Percentiles rank a stretch among this genome's conserved stretches.
Evolutionary conservation across 176 grass and related monocot genomes (phyloP).

Genomic region (Lolium rigidum): DNA sequence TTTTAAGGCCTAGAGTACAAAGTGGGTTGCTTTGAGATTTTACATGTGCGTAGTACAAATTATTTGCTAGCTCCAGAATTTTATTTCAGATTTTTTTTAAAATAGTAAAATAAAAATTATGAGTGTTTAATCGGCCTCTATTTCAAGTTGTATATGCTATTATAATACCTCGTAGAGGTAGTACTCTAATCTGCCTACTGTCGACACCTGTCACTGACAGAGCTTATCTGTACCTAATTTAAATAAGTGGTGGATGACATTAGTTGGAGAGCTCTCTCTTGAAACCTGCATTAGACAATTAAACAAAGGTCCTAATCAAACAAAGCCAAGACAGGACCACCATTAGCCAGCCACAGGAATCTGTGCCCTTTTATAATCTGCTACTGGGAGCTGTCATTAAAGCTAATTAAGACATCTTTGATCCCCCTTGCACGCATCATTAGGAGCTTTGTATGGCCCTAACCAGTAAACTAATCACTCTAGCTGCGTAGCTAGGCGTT

Average conservation of each 20-base stretch:
- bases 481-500: neutral
- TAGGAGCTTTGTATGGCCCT: constrained; percentile 50
- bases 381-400: constrained; percentile 34
- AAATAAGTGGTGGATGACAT: constrained; percentile 20
- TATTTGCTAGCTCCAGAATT: no score
- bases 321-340: constrained; percentile 40
- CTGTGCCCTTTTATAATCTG: constrained; percentile 39
- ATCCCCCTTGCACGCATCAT: constrained; percentile 59
- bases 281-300: neutral
- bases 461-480: constrained; percentile 16
- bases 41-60: no score
- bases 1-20: no score
- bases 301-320: constrained; percentile 12
- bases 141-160: no score
- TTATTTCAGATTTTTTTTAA: no score
- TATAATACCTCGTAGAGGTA: no score
- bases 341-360: constrained; percentile 51
- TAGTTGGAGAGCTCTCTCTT: constrained; percentile 47
- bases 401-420: constrained; percentile 51
- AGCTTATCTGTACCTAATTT: constrained; percentile 39
- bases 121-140: no score
- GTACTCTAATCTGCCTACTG: constrained; percentile 10
- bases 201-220: constrained; percentile 36
- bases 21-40: no score
- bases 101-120: no score